These are phyloP conservation scores for Nidula microcarpa DNA, from an alignment of 768 basidiomycete species.

Conservation along the genomic window DNA sequence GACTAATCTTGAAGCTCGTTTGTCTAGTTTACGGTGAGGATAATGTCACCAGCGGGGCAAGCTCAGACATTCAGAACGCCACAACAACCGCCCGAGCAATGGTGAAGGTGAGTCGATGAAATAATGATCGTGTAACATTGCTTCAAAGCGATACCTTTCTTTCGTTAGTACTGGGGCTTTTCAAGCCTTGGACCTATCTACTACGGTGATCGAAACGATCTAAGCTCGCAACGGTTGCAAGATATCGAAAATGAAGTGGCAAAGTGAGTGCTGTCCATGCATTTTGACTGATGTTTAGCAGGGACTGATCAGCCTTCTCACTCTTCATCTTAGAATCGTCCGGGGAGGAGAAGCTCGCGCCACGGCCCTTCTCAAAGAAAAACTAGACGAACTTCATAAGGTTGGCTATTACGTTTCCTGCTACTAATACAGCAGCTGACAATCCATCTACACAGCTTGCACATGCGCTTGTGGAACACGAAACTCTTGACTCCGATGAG, in stretches of 20 bases:
- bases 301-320: conserved; percentile 11
- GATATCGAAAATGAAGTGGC: conserved; percentile 88
- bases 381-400: conserved; percentile 72
- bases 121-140: not conserved
- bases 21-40: conserved; percentile 79
- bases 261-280: conserved; percentile 44
- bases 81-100: conserved; percentile 78
- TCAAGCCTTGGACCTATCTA: conserved; percentile 84
- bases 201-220: conserved; percentile 66
- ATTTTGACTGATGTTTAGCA: not conserved
- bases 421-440: conserved; percentile 1
- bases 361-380: conserved; percentile 56
- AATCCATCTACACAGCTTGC: conserved; percentile 58
- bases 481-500: conserved; percentile 86
- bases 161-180: conserved; percentile 67
- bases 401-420: conserved; percentile 31
- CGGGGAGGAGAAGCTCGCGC: conserved; percentile 70
- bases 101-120: conserved; percentile 68
- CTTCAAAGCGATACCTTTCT: no score
- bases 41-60: conserved; percentile 88
- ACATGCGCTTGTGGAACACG: conserved; percentile 88
- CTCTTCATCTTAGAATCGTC: conserved; percentile 51
- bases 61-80: conserved; percentile 80
- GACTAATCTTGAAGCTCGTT: conserved; percentile 11
- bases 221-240: conserved; percentile 75